A percentile compares a stretch with the other conserved stretches of the same genome.
Conservation (phyloP, 2,329 filamentous ascomycete genomes). For the Botrytis fragariae region DNA sequence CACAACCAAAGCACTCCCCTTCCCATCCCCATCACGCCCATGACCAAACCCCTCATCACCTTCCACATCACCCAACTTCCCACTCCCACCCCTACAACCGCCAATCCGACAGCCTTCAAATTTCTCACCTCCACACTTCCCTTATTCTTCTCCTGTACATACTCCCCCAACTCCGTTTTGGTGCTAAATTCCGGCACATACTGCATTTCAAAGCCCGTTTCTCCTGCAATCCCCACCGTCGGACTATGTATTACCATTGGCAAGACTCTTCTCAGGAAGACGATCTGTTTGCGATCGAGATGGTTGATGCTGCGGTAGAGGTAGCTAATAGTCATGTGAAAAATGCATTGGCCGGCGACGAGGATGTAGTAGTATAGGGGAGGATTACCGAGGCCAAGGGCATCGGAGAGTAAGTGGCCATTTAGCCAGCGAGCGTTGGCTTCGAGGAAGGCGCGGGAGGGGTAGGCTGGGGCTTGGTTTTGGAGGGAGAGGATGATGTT, state of each 20-base stretch:
- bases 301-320: conserved; percentile 48
- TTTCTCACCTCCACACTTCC: conserved; percentile 48
- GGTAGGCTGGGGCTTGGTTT: conserved; percentile 61
- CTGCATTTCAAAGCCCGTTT: conserved; percentile 68
- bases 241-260: background rate
- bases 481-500: conserved; percentile 73
- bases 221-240: conserved; percentile 55
- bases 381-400: conserved; percentile 44
- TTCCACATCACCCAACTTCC: background rate
- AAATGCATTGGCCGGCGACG: conserved; percentile 34
- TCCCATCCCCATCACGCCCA: background rate
- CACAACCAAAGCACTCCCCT: background rate
- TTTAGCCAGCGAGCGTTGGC: conserved; percentile 70
- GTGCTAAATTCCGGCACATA: conserved; percentile 57
- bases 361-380: conserved; percentile 32
- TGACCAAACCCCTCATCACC: background rate
- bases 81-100: conserved; percentile 35
- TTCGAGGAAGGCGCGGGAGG: conserved; percentile 63
- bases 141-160: conserved; percentile 34
- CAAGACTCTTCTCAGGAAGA: conserved; percentile 23
- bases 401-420: conserved; percentile 59
- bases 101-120: conserved; percentile 46
- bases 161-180: conserved; percentile 40
- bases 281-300: conserved; percentile 51
- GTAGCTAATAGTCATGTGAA: conserved; percentile 39